A percentile compares a stretch with the other conserved stretches of the same genome.
Conservation (phyloP, 73 alveolate species). For the Uronychia setigera region DNA sequence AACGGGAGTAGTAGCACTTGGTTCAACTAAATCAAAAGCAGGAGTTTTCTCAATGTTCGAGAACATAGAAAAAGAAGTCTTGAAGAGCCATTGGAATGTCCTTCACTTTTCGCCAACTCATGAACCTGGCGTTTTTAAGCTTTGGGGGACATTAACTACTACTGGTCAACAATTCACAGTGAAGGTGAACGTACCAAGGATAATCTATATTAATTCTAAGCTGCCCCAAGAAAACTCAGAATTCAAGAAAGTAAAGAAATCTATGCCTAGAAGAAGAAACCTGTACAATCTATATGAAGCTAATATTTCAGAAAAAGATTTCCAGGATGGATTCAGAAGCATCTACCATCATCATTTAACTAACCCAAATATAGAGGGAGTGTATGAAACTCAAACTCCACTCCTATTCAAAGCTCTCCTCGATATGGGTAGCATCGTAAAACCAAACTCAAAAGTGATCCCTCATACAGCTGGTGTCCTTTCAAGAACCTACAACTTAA, state of each 20-base stretch:
- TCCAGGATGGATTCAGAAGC: constrained; percentile 71
- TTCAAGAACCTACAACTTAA: constrained; percentile 48
- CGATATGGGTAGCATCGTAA: constrained; percentile 81
- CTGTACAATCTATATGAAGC: constrained; percentile 81
- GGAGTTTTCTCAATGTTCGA: constrained; percentile 72
- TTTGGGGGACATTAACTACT: constrained; percentile 68
- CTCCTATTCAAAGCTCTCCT: constrained; percentile 80
- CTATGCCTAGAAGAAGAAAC: constrained; percentile 92
- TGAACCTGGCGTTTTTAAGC: constrained; percentile 67
- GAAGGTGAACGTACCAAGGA: constrained; percentile 61
- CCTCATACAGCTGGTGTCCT: constrained; percentile 68
- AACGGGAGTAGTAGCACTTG: constrained; percentile 9
- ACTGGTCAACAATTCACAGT: constrained; percentile 56
- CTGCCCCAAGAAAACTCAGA: constrained; percentile 46
- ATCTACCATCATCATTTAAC: constrained; percentile 75
- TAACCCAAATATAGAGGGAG: constrained; percentile 92
- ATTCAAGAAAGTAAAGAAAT: constrained; percentile 75
- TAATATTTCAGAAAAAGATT: constrained; percentile 83
- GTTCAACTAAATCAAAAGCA: constrained; percentile 54
- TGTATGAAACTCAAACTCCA: constrained; percentile 95
- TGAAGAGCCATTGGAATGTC: constrained; percentile 70
- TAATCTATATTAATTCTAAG: constrained; percentile 63
- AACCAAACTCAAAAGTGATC: constrained; percentile 64
- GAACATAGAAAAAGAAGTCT: constrained; percentile 72
- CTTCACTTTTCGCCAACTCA: constrained; percentile 46